Conservation (phyloP, 495 filamentous ascomycete species). For the Talaromyces proteolyticus region DNA sequence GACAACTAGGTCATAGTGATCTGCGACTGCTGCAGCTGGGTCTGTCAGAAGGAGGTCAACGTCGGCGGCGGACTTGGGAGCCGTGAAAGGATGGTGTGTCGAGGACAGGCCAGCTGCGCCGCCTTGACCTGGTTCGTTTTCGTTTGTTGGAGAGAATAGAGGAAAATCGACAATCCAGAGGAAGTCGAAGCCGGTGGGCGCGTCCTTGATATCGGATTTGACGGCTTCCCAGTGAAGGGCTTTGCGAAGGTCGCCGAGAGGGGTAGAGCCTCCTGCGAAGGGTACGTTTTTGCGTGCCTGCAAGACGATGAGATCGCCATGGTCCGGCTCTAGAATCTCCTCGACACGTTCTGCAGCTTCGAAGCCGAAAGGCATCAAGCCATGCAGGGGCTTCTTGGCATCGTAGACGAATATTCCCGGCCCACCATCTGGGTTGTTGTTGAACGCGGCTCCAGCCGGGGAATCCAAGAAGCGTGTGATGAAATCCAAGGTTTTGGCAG, state of each 20-base stretch:
- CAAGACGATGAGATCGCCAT: slow-evolving; percentile 73
- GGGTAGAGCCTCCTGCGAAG: slow-evolving; percentile 63
- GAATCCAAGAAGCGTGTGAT: slow-evolving; percentile 62
- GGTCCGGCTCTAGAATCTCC: slow-evolving; percentile 43
- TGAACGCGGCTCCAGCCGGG: slow-evolving; percentile 53
- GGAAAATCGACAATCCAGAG: slow-evolving; percentile 89
- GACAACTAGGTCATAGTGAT: slow-evolving; percentile 92
- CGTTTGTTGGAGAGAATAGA: slow-evolving; percentile 70
- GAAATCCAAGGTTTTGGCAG: slow-evolving; percentile 49
- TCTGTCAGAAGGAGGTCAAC: slow-evolving; percentile 67
- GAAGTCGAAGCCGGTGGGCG: slow-evolving; percentile 54
- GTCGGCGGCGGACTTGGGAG: slow-evolving; percentile 67
- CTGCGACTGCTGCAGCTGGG: slow-evolving; percentile 65
- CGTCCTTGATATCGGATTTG: slow-evolving; percentile 45
- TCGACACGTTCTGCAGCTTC: slow-evolving; percentile 58
- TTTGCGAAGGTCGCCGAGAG: slow-evolving; percentile 70
- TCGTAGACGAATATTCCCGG: slow-evolving; percentile 75
- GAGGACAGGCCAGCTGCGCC: slow-evolving; percentile 74
- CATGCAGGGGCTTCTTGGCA: slow-evolving; percentile 60
- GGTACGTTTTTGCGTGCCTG: slow-evolving; percentile 65
- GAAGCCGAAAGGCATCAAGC: slow-evolving; percentile 70
- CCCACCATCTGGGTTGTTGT: slow-evolving; percentile 58
- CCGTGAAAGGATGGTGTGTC: slow-evolving; percentile 95
- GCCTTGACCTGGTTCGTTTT: slow-evolving; percentile 73
- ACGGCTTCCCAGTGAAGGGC: slow-evolving; percentile 65